These are phyloP conservation scores for Candida golubevii DNA, from an alignment of 805 yeast species.

Conservation along the genomic window DNA sequence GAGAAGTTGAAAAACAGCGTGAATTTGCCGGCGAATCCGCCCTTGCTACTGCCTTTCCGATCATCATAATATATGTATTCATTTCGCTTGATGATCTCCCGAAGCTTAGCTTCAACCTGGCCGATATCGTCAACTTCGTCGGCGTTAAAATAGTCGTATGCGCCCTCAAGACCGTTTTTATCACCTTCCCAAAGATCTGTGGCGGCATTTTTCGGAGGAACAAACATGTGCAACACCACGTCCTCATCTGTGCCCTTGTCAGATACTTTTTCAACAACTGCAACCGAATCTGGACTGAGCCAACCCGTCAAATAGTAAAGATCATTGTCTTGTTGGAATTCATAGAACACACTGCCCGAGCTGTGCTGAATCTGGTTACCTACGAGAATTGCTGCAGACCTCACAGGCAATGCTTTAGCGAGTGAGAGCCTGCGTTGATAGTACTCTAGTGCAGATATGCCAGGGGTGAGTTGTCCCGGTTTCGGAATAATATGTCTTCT, in stretches of 20 bases:
- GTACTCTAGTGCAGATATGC: conserved; percentile 81
- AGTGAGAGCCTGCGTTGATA: conserved; percentile 63
- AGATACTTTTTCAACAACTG: conserved; percentile 58
- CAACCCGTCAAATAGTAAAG: conserved; percentile 86
- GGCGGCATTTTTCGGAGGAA: conserved; percentile 73
- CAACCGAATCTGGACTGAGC: conserved; percentile 81
- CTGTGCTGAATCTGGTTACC: conserved; percentile 74
- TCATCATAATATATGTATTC: conserved; percentile 56
- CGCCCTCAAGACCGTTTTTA: conserved; percentile 83
- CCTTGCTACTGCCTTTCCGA: conserved; percentile 3
- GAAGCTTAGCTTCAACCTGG: conserved; percentile 40
- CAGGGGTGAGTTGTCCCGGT: conserved; percentile 82
- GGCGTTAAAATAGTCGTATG: conserved; percentile 79
- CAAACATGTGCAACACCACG: conserved; percentile 68
- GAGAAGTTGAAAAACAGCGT: conserved; percentile 18
- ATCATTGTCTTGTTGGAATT: conserved; percentile 90
- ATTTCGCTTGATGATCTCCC: conserved; percentile 45
- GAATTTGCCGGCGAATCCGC: conserved; percentile 9
- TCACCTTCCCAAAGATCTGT: conserved; percentile 95
- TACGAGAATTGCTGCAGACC: conserved; percentile 67
- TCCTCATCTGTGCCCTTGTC: conserved; percentile 45
- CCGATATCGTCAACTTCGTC: conserved; percentile 61
- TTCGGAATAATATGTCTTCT: conserved; percentile 66
- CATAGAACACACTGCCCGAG: conserved; percentile 86
- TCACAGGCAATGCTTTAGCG: conserved; percentile 52